These are phyloP conservation scores for Myxozyma mucilagina DNA, from an alignment of 805 yeast genomes.

Conservation along the genomic window DNA sequence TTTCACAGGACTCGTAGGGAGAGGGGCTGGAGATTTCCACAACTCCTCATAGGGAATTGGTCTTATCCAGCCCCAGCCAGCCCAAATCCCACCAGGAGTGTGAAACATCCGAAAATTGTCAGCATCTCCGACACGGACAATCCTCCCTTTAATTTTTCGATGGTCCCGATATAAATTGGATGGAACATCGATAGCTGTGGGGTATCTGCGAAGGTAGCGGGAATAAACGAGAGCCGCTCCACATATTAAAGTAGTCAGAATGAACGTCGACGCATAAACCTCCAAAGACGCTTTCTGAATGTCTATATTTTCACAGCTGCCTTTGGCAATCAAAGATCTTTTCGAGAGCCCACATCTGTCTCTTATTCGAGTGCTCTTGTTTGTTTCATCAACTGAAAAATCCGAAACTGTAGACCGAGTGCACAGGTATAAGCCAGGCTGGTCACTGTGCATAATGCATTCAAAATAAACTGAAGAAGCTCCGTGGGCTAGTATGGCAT, in stretches of 20 bases:
- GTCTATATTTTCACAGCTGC: background rate
- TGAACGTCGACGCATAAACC: background rate
- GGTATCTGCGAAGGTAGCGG: constrained; percentile 23
- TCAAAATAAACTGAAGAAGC: too few species aligned
- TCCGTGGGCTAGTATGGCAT: too few species aligned
- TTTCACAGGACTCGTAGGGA: background rate
- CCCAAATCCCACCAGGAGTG: constrained; percentile 82
- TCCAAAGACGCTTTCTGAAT: background rate
- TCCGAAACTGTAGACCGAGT: too few species aligned
- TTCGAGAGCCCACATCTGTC: too few species aligned
- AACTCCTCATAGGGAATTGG: constrained; percentile 49
- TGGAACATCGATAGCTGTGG: constrained; percentile 31
- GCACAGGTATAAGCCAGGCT: too few species aligned
- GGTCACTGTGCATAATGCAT: too few species aligned
- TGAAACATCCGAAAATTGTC: constrained; percentile 92
- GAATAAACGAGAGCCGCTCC: background rate
- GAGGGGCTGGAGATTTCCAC: background rate
- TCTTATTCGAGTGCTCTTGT: too few species aligned
- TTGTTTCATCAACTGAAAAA: too few species aligned
- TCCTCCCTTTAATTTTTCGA: constrained; percentile 28
- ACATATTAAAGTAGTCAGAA: constrained; percentile 3
- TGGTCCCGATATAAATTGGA: background rate
- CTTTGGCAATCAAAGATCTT: background rate
- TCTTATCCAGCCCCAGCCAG: constrained; percentile 95
- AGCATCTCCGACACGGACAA: constrained; percentile 36